Evolutionary conservation across 352 stramenopile genomes (phyloP).

Genomic region (Bremia lactucae): DNA sequence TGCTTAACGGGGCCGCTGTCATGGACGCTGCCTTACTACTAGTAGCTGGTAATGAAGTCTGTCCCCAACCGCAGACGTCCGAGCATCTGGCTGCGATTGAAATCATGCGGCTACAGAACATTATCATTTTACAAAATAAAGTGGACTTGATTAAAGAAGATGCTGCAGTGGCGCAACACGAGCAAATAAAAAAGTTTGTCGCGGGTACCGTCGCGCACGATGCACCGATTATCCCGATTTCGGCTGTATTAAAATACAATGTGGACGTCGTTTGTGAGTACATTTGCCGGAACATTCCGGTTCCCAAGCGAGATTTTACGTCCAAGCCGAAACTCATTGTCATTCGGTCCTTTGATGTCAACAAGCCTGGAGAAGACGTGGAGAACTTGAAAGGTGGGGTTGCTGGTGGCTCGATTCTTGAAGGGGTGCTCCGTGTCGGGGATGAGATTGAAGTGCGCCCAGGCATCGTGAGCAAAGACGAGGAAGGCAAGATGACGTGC

Average conservation of each 20-base stretch:
- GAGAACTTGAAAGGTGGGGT: conserved; percentile 93
- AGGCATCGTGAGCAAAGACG: conserved; percentile 98
- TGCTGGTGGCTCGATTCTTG: conserved; percentile 88
- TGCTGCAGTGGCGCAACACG: conserved; percentile 94
- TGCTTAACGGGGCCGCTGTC: conserved; percentile 99
- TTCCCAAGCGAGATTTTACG: conserved; percentile 97
- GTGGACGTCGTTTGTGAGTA: conserved; percentile 99
- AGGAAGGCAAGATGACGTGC: conserved; percentile 91
- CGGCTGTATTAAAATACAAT: conserved; percentile 99
- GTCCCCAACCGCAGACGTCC: conserved; percentile 98
- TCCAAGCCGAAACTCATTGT: conserved; percentile 97
- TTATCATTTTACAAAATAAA: conserved; percentile 99
- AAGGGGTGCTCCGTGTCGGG: conserved; percentile 94
- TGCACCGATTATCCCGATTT: conserved; percentile 99
- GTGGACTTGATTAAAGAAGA: conserved; percentile 99
- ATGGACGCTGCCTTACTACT: conserved; percentile 99
- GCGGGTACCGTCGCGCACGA: conserved; percentile 89
- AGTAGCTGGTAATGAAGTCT: conserved; percentile 97
- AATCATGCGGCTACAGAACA: conserved; percentile 99
- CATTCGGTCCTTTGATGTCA: conserved; percentile 99
- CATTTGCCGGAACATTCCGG: conserved; percentile 97
- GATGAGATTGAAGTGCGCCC: conserved; percentile 99
- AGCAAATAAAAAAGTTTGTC: conserved; percentile 92
- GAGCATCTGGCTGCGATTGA: conserved; percentile 99
- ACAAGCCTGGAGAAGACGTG: conserved; percentile 98